Evolutionary conservation across 176 grass and related monocot species (phyloP).

Genomic region (Oryza rufipogon): DNA sequence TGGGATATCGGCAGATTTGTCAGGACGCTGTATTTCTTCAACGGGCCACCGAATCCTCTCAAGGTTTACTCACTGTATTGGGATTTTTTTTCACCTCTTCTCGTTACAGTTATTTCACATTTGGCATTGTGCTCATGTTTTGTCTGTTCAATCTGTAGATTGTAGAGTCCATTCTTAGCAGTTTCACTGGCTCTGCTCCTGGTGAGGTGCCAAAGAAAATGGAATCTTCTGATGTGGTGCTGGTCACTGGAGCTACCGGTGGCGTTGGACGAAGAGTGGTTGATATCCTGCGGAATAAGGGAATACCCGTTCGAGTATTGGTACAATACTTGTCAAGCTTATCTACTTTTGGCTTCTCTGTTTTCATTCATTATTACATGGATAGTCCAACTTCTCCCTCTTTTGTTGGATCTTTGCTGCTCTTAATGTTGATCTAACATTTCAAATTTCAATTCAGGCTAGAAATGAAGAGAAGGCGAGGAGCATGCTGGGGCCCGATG

Average conservation of each 20-base stretch:
- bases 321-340: conserved; percentile 46
- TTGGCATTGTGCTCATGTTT: conserved; percentile 12
- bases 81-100: neutral
- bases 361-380: neutral
- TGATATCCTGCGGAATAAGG: conserved; percentile 70
- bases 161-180: conserved; percentile 80
- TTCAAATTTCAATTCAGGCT: conserved; percentile 55
- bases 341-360: neutral
- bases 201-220: conserved; percentile 60
- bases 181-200: conserved; percentile 53
- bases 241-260: conserved; percentile 89
- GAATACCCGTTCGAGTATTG: conserved; percentile 75
- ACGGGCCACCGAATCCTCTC: conserved; percentile 89
- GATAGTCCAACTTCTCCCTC: neutral
- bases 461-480: conserved; percentile 93
- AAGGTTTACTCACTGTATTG: conserved; percentile 49
- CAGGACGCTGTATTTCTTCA: conserved; percentile 89
- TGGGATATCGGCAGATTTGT: conserved; percentile 95
- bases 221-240: conserved; percentile 58
- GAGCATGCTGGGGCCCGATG: conserved; percentile 77
- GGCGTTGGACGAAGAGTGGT: conserved; percentile 88
- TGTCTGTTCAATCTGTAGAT: conserved; percentile 47
- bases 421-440: conserved; percentile 18
- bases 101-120: neutral
- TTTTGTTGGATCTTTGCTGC: neutral